Conservation (phyloP, 768 basidiomycete species). For the Harrya chromipes region DNA sequence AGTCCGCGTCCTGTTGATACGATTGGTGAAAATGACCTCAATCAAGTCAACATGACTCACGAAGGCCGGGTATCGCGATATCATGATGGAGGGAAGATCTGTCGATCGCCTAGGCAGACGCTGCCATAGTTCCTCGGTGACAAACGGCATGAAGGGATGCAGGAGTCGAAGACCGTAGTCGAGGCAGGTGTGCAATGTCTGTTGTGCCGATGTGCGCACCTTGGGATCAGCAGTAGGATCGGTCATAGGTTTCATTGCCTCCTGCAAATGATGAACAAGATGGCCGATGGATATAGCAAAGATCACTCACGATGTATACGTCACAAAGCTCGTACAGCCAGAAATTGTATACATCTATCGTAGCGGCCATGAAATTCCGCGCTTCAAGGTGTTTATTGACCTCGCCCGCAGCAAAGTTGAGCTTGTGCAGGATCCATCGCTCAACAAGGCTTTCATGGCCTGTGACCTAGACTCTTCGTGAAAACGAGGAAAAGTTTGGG, state of each 20-base stretch:
- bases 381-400: constrained; percentile 72
- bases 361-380: constrained; percentile 93
- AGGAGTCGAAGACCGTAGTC: constrained; percentile 87
- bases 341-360: constrained; percentile 82
- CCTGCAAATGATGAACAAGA: constrained; percentile 44
- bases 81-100: constrained; percentile 85
- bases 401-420: constrained; percentile 76
- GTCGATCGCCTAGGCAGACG: constrained; percentile 82
- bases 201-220: constrained; percentile 80
- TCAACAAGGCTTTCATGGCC: constrained; percentile 92
- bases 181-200: constrained; percentile 93
- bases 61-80: constrained; percentile 75
- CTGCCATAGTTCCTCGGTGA: constrained; percentile 99
- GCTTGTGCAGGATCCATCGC: constrained; percentile 92
- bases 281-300: background rate
- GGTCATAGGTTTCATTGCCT: constrained; percentile 98
- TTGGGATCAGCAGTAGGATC: constrained; percentile 65
- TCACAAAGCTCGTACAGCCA: constrained; percentile 99
- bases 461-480: constrained; percentile 54
- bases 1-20: constrained; percentile 49
- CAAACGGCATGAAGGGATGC: constrained; percentile 99
- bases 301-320: constrained; percentile 82
- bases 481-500: background rate
- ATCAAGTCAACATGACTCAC: constrained; percentile 44
- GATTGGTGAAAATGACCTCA: background rate